These are phyloP conservation scores for Blumeria hordei DNA, from an alignment of 2,329 filamentous ascomycete species.

Conservation along the genomic window DNA sequence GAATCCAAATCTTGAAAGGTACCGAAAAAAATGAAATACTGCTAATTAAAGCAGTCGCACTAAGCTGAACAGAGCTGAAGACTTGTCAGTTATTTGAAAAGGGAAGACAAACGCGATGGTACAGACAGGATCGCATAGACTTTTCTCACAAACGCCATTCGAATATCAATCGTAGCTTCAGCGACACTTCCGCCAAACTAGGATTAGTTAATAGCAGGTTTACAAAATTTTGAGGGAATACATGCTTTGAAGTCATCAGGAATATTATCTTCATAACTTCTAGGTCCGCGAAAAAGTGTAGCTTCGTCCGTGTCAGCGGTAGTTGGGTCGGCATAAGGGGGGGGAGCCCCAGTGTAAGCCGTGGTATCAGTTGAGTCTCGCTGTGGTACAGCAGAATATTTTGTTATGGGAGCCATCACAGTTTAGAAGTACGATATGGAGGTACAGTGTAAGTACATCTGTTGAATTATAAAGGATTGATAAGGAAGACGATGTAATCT, in stretches of 20 bases:
- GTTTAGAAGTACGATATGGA: background rate
- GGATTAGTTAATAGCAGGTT: conserved; percentile 4
- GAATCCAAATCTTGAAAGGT: conserved; percentile 68
- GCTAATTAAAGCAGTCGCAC: conserved; percentile 61
- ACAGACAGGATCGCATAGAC: conserved; percentile 79
- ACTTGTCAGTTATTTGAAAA: conserved; percentile 1
- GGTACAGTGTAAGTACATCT: no score
- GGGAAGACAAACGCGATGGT: background rate
- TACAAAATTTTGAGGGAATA: background rate
- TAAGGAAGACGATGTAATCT: no score
- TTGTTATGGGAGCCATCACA: conserved; percentile 47
- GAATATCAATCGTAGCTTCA: conserved; percentile 83
- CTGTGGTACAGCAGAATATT: conserved; percentile 64
- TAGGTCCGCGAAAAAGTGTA: conserved; percentile 38
- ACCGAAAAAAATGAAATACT: conserved; percentile 65
- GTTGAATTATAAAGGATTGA: no score
- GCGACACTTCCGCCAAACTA: conserved; percentile 82
- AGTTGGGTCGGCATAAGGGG: conserved; percentile 45
- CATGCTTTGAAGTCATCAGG: conserved; percentile 88
- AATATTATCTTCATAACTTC: conserved; percentile 69
- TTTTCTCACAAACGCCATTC: conserved; percentile 91
- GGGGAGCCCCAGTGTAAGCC: conserved; percentile 51
- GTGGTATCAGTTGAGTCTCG: conserved; percentile 56
- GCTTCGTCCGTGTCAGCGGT: conserved; percentile 29
- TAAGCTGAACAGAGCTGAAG: conserved; percentile 44